Conservation (phyloP, 768 basidiomycete genomes). For the Termitomyces sp. region DNA sequence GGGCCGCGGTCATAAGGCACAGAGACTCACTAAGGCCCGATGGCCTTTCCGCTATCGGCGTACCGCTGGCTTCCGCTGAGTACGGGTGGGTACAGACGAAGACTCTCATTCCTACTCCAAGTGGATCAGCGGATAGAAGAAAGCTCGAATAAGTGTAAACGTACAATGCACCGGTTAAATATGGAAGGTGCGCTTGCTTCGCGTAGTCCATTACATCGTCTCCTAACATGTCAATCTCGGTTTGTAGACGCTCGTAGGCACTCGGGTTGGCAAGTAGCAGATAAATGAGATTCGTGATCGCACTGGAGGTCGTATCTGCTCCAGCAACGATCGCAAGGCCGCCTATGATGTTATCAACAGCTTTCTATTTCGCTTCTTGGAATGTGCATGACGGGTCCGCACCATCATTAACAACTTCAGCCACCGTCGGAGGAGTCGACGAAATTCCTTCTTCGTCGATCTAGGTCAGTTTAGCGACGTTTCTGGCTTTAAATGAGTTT, state of each 20-base stretch:
- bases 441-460: constrained; percentile 36
- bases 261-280: constrained; percentile 28
- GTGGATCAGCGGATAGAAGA: neutral
- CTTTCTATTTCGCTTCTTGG: neutral
- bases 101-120: constrained; percentile 39
- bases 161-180: constrained; percentile 32
- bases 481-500: neutral
- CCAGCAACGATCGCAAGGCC: constrained; percentile 35
- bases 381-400: neutral
- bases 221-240: constrained; percentile 27
- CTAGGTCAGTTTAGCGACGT: constrained; percentile 10
- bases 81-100: constrained; percentile 45
- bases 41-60: constrained; percentile 27
- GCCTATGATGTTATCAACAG: constrained; percentile 8
- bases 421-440: constrained; percentile 22
- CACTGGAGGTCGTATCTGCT: constrained; percentile 34
- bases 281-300: constrained; percentile 26
- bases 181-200: constrained; percentile 25
- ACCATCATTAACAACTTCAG: constrained; percentile 34
- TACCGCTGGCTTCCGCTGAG: constrained; percentile 42
- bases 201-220: constrained; percentile 19
- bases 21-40: constrained; percentile 34
- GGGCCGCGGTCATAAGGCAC: neutral
- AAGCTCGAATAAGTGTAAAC: constrained; percentile 1
- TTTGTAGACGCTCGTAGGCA: constrained; percentile 25